Conservation (phyloP, 2,329 filamentous ascomycete genomes). For the Xylariaceae sp. region DNA sequence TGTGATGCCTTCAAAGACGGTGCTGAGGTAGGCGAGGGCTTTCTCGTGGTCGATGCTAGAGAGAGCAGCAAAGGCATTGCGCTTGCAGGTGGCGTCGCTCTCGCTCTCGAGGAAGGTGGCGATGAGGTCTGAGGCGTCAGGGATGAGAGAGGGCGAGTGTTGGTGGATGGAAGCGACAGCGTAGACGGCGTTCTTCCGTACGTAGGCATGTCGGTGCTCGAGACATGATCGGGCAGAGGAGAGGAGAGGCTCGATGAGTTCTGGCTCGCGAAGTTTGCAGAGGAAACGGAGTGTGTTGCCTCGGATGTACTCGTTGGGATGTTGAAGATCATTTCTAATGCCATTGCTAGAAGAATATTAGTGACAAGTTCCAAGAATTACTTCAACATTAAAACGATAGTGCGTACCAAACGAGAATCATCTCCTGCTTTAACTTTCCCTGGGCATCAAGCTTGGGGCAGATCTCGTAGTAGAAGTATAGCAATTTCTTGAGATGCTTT, state of each 20-base stretch:
- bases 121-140: constrained; percentile 90
- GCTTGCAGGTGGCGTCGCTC: constrained; percentile 92
- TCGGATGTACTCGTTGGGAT: constrained; percentile 96
- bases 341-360: constrained; percentile 65
- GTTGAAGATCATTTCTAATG: constrained; percentile 94
- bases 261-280: constrained; percentile 90
- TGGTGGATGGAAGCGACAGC: constrained; percentile 88
- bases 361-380: constrained; percentile 8
- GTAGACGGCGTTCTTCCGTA: constrained; percentile 96
- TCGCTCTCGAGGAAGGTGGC: constrained; percentile 85
- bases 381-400: constrained; percentile 1
- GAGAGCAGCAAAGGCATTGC: constrained; percentile 92
- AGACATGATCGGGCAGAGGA: constrained; percentile 89
- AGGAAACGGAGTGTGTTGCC: constrained; percentile 98
- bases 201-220: constrained; percentile 94
- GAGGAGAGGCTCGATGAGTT: constrained; percentile 92
- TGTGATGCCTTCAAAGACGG: constrained; percentile 86
- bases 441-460: constrained; percentile 89
- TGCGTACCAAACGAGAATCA: constrained; percentile 93
- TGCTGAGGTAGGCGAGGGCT: constrained; percentile 80
- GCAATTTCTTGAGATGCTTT: constrained; percentile 93
- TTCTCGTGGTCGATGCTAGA: constrained; percentile 90
- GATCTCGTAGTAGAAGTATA: constrained; percentile 99
- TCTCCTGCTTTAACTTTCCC: constrained; percentile 98
- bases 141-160: constrained; percentile 87